Evolutionary conservation across 306 rosid genomes (phyloP).

Genomic region (Trifolium fragiferum): DNA sequence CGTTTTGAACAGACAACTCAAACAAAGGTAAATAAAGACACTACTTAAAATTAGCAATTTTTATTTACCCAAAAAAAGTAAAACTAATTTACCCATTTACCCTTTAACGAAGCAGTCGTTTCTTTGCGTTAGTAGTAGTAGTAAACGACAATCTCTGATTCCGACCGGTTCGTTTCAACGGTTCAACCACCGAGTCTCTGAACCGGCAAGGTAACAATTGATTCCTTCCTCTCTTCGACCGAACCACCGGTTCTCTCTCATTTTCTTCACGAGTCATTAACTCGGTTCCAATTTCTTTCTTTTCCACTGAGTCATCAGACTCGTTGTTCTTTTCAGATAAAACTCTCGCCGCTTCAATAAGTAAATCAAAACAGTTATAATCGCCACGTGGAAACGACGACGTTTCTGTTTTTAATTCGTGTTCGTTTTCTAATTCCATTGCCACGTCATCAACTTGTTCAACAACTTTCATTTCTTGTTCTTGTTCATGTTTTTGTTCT

Average conservation of each 20-base stretch:
- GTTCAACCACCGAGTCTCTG: conserved; percentile 60
- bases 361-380: conserved; percentile 47
- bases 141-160: conserved; percentile 32
- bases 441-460: conserved; percentile 24
- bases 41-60: not conserved
- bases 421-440: not conserved
- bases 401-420: conserved; percentile 25
- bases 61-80: not conserved
- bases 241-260: conserved; percentile 54
- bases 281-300: conserved; percentile 7
- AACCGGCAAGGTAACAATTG: conserved; percentile 52
- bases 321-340: conserved; percentile 41
- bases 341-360: conserved; percentile 57
- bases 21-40: not conserved
- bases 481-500: not conserved
- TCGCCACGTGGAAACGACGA: conserved; percentile 28
- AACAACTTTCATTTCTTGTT: not conserved
- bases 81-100: not conserved
- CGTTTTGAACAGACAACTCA: too few species aligned
- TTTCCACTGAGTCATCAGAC: conserved; percentile 37
- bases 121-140: conserved; percentile 2
- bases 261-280: conserved; percentile 5
- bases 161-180: conserved; percentile 44
- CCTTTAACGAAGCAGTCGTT: conserved; percentile 38
- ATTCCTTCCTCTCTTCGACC: conserved; percentile 59